phyloP scores from a whole-genome alignment of 176 grass and related monocot genomes.

The Ensete glaucum region DNA sequence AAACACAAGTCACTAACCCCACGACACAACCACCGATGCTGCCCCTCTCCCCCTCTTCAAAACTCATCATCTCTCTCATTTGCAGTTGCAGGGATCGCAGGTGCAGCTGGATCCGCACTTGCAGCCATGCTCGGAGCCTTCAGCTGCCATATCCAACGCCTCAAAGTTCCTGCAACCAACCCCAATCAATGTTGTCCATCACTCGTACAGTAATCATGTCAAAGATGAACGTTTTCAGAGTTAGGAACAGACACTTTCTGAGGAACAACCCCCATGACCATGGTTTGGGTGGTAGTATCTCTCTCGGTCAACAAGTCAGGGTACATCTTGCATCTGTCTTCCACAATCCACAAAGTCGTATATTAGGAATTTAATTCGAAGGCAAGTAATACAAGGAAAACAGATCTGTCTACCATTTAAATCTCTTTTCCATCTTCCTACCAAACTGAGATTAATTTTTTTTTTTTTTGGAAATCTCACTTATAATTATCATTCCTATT shows the following conservation, averaged over 20 bases:
- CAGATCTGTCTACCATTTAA: no score
- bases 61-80: slow-evolving; percentile 20
- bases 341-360: not conserved
- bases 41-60: not conserved
- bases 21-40: no score
- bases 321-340: slow-evolving; percentile 67
- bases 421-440: no score
- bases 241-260: slow-evolving; percentile 30
- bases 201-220: no score
- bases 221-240: no score
- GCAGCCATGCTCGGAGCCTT: slow-evolving; percentile 48
- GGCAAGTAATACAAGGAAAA: no score
- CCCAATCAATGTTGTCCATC: no score
- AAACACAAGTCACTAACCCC: no score
- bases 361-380: no score
- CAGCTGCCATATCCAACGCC: slow-evolving; percentile 26
- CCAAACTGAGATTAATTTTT: no score
- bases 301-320: slow-evolving; percentile 42
- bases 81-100: slow-evolving; percentile 76
- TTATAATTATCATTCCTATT: no score
- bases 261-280: slow-evolving; percentile 47
- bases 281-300: slow-evolving; percentile 33
- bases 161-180: not conserved
- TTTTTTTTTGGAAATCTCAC: no score
- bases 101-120: slow-evolving; percentile 48